A percentile compares a stretch with the other conserved stretches of the same genome.
phyloP scores from a whole-genome alignment of 2,329 filamentous ascomycete genomes.

The Immersiporthe knoxdaviesiana region DNA sequence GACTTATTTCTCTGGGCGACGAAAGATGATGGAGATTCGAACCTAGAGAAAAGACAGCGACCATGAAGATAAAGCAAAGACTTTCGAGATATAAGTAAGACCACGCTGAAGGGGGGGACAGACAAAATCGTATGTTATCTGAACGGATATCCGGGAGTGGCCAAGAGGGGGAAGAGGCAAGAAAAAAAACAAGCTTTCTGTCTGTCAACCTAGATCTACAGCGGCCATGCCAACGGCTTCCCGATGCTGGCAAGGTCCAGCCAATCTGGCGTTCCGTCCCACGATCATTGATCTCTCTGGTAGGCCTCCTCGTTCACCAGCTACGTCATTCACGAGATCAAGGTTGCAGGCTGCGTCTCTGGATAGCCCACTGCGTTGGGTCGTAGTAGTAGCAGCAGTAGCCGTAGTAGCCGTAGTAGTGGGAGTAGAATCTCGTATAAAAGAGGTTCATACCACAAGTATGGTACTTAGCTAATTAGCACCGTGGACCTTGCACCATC shows the following conservation, averaged over 20 bases:
- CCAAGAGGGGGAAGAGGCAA: neutral
- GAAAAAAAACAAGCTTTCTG: conserved; percentile 21
- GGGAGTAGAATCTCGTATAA: too few species aligned
- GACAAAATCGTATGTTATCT: too few species aligned
- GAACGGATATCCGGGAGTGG: conserved; percentile 5
- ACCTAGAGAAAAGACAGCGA: too few species aligned
- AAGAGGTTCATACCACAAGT: too few species aligned
- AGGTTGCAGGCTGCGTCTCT: too few species aligned
- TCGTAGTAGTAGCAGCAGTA: too few species aligned
- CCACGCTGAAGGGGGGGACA: neutral
- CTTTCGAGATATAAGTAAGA: neutral
- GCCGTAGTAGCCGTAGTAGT: too few species aligned
- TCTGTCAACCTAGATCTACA: conserved; percentile 1
- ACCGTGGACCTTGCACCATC: too few species aligned
- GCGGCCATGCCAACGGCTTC: neutral
- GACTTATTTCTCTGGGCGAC: too few species aligned
- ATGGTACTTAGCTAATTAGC: too few species aligned
- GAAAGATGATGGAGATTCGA: neutral
- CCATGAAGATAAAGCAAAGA: neutral
- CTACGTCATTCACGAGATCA: neutral
- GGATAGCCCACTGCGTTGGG: too few species aligned
- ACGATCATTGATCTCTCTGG: neutral
- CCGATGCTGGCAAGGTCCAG: neutral
- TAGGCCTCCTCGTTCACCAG: neutral
- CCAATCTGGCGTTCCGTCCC: neutral